A percentile compares a stretch with the other conserved stretches of the same genome.
These are phyloP conservation scores for Byssoonygena ceratinophila DNA, from an alignment of 2,329 filamentous ascomycete genomes.

Conservation along the genomic window DNA sequence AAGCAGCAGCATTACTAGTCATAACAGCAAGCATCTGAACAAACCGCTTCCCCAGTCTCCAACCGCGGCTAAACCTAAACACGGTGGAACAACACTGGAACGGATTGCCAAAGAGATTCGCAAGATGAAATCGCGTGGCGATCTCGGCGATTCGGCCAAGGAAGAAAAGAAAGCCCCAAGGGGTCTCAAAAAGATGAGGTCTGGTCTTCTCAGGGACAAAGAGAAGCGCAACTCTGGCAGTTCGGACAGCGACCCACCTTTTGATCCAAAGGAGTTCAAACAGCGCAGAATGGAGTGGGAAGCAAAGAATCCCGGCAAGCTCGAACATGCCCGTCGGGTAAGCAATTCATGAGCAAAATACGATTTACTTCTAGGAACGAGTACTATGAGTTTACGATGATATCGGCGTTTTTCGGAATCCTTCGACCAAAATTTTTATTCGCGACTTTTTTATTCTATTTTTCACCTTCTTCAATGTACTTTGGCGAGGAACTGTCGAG, in stretches of 20 bases:
- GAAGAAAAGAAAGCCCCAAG: conserved; percentile 21
- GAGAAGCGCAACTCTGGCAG: conserved; percentile 25
- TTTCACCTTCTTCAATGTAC: conserved; percentile 4
- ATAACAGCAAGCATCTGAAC: conserved; percentile 21
- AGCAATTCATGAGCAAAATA: conserved; percentile 7
- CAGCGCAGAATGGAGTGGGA: conserved; percentile 41
- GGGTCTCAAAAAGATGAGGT: conserved; percentile 30
- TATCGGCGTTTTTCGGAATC: conserved; percentile 10
- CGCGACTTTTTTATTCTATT: background rate
- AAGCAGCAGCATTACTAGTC: conserved; percentile 28
- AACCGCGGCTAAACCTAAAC: conserved; percentile 32
- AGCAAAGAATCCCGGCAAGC: conserved; percentile 31
- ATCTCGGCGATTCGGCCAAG: conserved; percentile 37
- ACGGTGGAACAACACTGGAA: conserved; percentile 45
- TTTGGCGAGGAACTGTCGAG: conserved; percentile 10
- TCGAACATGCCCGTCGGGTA: conserved; percentile 10
- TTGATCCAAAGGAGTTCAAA: conserved; percentile 42
- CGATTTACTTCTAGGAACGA: conserved; percentile 7
- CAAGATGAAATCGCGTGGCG: conserved; percentile 46
- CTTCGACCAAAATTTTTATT: background rate
- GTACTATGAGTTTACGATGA: conserved; percentile 11
- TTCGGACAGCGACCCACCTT: conserved; percentile 32
- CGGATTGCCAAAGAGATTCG: conserved; percentile 50
- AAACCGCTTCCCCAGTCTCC: conserved; percentile 11
- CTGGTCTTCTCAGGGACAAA: conserved; percentile 22